Conservation (phyloP, 306 rosid species). For the Coriaria nepalensis region DNA sequence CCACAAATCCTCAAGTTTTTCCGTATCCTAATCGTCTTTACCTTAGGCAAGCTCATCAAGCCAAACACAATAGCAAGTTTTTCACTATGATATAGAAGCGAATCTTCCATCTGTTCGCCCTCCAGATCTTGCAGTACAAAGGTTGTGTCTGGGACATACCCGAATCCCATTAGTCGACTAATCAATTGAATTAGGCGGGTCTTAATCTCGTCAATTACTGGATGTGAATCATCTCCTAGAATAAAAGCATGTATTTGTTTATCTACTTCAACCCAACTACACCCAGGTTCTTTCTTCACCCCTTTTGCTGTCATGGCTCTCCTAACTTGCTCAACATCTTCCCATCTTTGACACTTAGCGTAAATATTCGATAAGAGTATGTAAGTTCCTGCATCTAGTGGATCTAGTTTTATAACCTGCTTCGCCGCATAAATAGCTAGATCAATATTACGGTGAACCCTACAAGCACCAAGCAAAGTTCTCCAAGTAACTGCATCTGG, state of each 20-base stretch:
- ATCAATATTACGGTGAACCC: conserved; percentile 52
- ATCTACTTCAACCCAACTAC: conserved; percentile 88
- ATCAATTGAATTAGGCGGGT: conserved; percentile 36
- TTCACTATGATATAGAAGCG: conserved; percentile 72
- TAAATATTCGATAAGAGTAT: conserved; percentile 60
- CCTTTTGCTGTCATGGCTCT: conserved; percentile 50
- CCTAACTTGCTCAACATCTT: conserved; percentile 58
- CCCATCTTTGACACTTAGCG: conserved; percentile 71
- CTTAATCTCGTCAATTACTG: conserved; percentile 53
- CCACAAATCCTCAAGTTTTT: conserved; percentile 89
- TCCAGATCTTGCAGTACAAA: conserved; percentile 85
- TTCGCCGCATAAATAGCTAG: conserved; percentile 64
- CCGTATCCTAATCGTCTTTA: conserved; percentile 57
- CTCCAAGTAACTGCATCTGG: conserved; percentile 87
- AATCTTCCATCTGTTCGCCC: conserved; percentile 71
- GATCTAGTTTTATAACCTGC: conserved; percentile 53
- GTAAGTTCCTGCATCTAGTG: conserved; percentile 67
- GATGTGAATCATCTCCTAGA: conserved; percentile 63
- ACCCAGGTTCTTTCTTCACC: conserved; percentile 73
- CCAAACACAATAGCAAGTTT: conserved; percentile 67
- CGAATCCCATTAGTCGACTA: conserved; percentile 31
- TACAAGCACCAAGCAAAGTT: conserved; percentile 79
- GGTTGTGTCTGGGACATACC: conserved; percentile 74
- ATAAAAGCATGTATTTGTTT: conserved; percentile 63
- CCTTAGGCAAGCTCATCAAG: conserved; percentile 52